phyloP scores from a whole-genome alignment of 306 rosid genomes.

The peach (Prunus persica) region DNA sequence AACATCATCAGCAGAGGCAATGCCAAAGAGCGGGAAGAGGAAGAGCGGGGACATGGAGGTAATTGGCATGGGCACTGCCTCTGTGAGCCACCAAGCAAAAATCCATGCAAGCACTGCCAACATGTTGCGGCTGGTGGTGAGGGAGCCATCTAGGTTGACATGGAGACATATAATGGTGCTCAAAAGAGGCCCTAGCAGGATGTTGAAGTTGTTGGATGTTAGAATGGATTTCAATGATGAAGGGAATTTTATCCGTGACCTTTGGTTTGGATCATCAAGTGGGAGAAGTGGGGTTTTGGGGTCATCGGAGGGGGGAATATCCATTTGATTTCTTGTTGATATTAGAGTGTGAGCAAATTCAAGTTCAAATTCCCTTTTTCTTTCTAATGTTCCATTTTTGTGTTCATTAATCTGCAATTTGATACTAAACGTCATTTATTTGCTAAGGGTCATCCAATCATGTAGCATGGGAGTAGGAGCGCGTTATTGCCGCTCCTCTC shows the following conservation, averaged over 20 bases:
- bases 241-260: constrained; percentile 6
- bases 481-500: not conserved
- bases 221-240: constrained; percentile 23
- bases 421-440: not conserved
- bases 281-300: constrained; percentile 63
- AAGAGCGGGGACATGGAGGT: constrained; percentile 83
- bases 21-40: constrained; percentile 76
- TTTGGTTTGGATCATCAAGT: constrained; percentile 18
- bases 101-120: constrained; percentile 74
- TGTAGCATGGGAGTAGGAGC: not conserved
- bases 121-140: constrained; percentile 50
- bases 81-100: constrained; percentile 75
- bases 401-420: not conserved
- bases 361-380: not conserved
- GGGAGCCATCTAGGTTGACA: constrained; percentile 46
- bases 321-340: constrained; percentile 10
- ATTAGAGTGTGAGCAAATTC: not conserved
- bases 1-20: constrained; percentile 58
- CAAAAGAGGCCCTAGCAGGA: constrained; percentile 58
- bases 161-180: constrained; percentile 35
- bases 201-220: constrained; percentile 35
- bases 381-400: not conserved
- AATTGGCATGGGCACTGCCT: constrained; percentile 74
- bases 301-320: constrained; percentile 27
- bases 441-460: too few relatives aligned